Evolutionary conservation across 257 asterid genomes (phyloP), one percentile per base, ranked within the genome.

Genomic region (Solanum sejunctum): DNA sequence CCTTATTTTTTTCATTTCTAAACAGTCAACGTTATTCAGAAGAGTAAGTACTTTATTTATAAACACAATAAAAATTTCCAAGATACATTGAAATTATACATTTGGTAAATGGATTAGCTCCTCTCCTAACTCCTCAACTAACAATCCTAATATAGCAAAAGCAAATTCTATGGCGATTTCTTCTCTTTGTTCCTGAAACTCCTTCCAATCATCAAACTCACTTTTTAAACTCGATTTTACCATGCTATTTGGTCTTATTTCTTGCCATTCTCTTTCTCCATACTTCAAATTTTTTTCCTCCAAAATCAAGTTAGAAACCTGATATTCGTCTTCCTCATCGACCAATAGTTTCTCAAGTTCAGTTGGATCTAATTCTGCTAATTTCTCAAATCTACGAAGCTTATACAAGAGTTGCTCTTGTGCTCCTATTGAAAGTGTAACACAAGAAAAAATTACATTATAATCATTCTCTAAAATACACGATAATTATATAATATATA

Each of bases 301-400:
- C 9, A 84, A 75, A 63, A 89, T 87, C 52, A 90, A 84, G 81
- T 90, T 88, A 0, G 82, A 83, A 1, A 87, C 93, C 20, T 83
- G 90, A 2, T 13, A 28, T n/a, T 61, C 90, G 26, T 81, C 85
- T 5, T 69, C 75, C 9, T 45, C 69, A 5, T 28, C 93, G 13
- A 89, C 72, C 75, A 90, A 80, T 86, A 85, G 87, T 84, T 90
- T 90, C 90, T 92, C 93, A 2, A 92, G 97, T 77, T 93, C 94
- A 69, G 90, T 84, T 12, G 97, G 94, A 84, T 92, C 92, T 85
- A 93, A 67, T n/a, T 88, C 93, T 5, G 94, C 94, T 0, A 93
- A 91, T 39, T 67, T 87, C 83, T 91, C 94, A 9, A 92, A 93
- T 84, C 95, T 85, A 12, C 88, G 84, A 8, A 93, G 95, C 87